Evolutionary conservation across 768 basidiomycete species (phyloP), one percentile per base, ranked within the genome.

Genomic region (Mrakia frigida): DNA sequence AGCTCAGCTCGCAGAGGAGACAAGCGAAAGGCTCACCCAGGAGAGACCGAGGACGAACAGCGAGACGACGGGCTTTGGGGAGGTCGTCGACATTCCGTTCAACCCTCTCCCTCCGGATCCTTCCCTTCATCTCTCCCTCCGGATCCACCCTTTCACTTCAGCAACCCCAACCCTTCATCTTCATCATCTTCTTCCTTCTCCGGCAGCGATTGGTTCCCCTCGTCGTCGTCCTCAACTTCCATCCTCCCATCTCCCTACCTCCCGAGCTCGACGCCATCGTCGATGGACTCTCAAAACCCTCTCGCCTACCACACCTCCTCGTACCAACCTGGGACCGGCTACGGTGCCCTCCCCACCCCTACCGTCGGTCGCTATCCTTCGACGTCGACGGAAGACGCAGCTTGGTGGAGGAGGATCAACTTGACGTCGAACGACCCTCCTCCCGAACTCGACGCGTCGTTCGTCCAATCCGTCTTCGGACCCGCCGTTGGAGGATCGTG

Each of bases 331-430:
- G 35, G 39, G 6, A 37, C 25, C 10, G 37, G 37, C 35, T 68
- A 68, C 25, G 35, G 39, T 6, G 65, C 35, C 3, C 39, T 63
- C 14, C 31, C 65, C 13, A 35, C 65, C n/a, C 65, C 65, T 9
- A 37, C 37, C 65, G 37, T 68, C 25, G 25, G 65, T 39, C 39
- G 18, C 0, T 68, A 37, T 23, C 37, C 65, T 21, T 37, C 37
- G 16, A 7, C 7, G 6, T 21, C 61, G 7, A 25, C 23, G 56
- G 56, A 28, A 9, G 33, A 68, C 25, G 11, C 21, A 9, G 23
- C 37, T 23, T 68, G 65, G 65, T 68, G 65, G 65, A 23, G 33
- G 37, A 35, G 39, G 65, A 41, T 68, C 65, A 37, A 65, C 37
- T 39, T 41, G 35, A 35, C 25, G 65, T 21, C 65, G 37, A 68